Evolutionary conservation across 2,329 filamentous ascomycete species (phyloP).

Genomic region (Penicillium sp.): DNA sequence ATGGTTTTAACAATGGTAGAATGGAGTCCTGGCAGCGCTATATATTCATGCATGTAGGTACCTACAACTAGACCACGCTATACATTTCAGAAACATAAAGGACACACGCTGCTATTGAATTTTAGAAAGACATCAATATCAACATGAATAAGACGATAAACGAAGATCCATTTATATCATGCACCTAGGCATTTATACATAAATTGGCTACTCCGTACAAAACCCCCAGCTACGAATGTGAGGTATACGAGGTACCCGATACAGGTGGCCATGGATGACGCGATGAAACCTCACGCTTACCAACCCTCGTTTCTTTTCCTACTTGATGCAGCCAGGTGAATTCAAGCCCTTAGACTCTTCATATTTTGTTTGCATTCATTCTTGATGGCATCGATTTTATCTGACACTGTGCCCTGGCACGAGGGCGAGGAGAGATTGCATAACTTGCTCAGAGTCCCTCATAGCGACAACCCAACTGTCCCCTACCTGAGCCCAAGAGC

Average conservation of each 20-base stretch:
- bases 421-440: slow-evolving; percentile 1
- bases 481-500: slow-evolving; percentile 37
- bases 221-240: neutral
- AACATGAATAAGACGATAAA: too few species aligned
- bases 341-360: too few species aligned
- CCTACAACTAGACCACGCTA: too few species aligned
- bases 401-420: neutral
- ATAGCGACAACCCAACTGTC: neutral
- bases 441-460: neutral
- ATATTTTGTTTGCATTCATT: too few species aligned
- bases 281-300: neutral
- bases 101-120: too few species aligned
- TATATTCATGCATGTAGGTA: neutral
- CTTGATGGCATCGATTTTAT: neutral
- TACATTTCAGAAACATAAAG: too few species aligned
- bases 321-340: neutral
- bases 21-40: neutral
- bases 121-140: too few species aligned
- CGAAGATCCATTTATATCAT: too few species aligned
- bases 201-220: too few species aligned
- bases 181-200: neutral
- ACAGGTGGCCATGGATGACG: neutral
- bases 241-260: neutral
- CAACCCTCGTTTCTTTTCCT: neutral
- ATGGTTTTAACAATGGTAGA: neutral